phyloP scores from a whole-genome alignment of 352 stramenopile genomes.

The Thalassiosira delicatula region DNA sequence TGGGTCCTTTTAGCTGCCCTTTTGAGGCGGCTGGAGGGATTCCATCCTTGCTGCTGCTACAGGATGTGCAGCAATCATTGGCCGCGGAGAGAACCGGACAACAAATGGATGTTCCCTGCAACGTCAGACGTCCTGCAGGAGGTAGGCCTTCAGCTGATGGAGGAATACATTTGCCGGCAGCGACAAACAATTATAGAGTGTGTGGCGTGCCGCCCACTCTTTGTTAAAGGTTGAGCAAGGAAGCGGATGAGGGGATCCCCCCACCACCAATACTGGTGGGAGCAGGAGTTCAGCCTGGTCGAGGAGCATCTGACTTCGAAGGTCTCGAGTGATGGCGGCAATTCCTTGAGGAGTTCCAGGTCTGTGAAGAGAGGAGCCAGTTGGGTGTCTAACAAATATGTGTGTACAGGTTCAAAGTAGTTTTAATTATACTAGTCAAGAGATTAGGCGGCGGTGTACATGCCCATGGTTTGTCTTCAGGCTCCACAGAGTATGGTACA shows the following conservation, averaged over 20 bases:
- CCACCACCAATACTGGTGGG: neutral
- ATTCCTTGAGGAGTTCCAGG: too few species aligned
- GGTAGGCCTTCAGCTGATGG: neutral
- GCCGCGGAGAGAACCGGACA: neutral
- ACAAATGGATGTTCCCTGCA: neutral
- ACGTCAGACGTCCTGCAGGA: neutral
- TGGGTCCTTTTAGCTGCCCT: neutral
- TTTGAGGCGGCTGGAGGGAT: neutral
- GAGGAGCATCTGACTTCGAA: neutral
- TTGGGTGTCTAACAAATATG: too few species aligned
- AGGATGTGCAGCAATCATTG: neutral
- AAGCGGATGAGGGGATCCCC: too few species aligned
- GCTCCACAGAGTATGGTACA: too few species aligned
- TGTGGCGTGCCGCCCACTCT: neutral
- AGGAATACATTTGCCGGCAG: neutral
- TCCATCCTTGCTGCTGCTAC: neutral
- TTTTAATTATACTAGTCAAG: too few species aligned
- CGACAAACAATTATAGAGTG: neutral
- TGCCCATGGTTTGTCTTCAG: too few species aligned
- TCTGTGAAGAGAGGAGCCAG: too few species aligned
- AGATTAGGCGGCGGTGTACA: too few species aligned
- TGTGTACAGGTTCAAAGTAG: too few species aligned
- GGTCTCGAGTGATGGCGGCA: neutral
- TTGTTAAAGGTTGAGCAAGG: too few species aligned
- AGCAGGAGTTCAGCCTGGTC: neutral